Evolutionary conservation across 495 filamentous ascomycete species (phyloP).

Genomic region (Lentithecium fluviatile): DNA sequence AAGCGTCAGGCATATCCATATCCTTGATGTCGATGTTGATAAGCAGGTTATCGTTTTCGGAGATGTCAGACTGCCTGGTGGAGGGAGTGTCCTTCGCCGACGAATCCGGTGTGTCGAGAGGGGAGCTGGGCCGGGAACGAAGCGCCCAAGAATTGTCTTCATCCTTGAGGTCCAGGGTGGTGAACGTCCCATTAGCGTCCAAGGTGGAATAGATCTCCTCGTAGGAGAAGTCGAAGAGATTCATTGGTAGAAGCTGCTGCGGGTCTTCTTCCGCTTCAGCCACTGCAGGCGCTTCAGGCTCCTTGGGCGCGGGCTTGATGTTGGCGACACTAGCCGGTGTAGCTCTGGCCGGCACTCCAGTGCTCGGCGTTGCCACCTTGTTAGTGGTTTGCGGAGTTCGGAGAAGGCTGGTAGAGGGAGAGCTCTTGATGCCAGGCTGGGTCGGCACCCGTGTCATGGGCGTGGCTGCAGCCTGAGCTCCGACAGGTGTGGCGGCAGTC

Average conservation of each 20-base stretch:
- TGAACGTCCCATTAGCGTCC: constrained; percentile 21
- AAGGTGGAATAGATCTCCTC: constrained; percentile 22
- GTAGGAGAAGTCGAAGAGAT: constrained; percentile 20
- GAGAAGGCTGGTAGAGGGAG: constrained; percentile 28
- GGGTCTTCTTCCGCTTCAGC: constrained; percentile 4
- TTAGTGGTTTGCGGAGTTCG: constrained; percentile 31
- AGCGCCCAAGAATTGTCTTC: constrained; percentile 32
- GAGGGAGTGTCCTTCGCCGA: constrained; percentile 28
- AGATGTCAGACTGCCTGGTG: constrained; percentile 32
- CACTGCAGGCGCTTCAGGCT: constrained; percentile 4
- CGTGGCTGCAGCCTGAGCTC: constrained; percentile 19
- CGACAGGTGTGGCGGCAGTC: constrained; percentile 28
- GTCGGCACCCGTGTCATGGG: constrained; percentile 32
- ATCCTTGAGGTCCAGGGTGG: constrained; percentile 22
- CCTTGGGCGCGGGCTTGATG: constrained; percentile 16
- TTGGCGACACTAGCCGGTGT: constrained; percentile 24
- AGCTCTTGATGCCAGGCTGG: constrained; percentile 29
- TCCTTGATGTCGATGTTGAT: constrained; percentile 27
- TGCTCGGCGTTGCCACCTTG: constrained; percentile 34
- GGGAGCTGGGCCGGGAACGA: constrained; percentile 23
- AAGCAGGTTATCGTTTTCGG: constrained; percentile 32
- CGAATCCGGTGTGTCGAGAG: constrained; percentile 22
- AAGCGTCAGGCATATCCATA: constrained; percentile 19
- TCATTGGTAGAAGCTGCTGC: constrained; percentile 8
- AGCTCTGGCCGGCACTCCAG: constrained; percentile 19